Evolutionary conservation across 2,329 filamentous ascomycete genomes (phyloP).

Genomic region (Diaporthe nobilis): DNA sequence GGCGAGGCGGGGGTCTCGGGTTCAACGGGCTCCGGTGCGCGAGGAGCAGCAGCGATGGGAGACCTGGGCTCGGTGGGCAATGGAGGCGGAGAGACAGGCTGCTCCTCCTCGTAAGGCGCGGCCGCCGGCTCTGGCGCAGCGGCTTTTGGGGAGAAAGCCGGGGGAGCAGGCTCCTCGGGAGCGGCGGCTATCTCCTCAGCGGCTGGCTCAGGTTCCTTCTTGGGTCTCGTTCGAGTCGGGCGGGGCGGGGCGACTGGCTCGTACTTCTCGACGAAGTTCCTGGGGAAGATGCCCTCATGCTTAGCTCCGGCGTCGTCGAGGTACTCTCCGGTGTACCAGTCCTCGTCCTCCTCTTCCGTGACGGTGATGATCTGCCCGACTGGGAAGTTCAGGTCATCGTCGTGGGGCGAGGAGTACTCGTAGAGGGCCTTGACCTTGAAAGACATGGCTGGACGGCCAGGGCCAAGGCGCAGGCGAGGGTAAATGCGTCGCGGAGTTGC

Average conservation of each 20-base stretch:
- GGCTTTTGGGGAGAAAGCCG: slow-evolving; percentile 43
- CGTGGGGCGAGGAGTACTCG: slow-evolving; percentile 93
- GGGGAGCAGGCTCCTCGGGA: slow-evolving; percentile 46
- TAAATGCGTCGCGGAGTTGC: slow-evolving; percentile 26
- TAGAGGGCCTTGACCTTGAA: slow-evolving; percentile 98
- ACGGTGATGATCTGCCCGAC: slow-evolving; percentile 93
- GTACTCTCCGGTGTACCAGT: slow-evolving; percentile 95
- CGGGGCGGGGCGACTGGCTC: slow-evolving; percentile 92
- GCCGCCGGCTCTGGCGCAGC: slow-evolving; percentile 54
- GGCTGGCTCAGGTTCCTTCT: slow-evolving; percentile 66
- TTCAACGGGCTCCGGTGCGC: slow-evolving; percentile 57
- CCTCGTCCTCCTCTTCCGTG: slow-evolving; percentile 90
- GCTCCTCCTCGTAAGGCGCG: slow-evolving; percentile 53
- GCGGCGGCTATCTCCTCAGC: slow-evolving; percentile 44
- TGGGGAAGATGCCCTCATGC: slow-evolving; percentile 90
- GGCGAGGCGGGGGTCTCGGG: slow-evolving; percentile 53
- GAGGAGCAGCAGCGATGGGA: slow-evolving; percentile 49
- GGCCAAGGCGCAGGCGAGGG: slow-evolving; percentile 29
- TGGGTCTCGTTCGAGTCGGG: slow-evolving; percentile 80
- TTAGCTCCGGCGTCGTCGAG: slow-evolving; percentile 80
- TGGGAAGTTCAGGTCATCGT: slow-evolving; percentile 92
- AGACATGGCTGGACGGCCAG: slow-evolving; percentile 70
- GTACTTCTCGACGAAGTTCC: slow-evolving; percentile 97
- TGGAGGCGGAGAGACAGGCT: slow-evolving; percentile 49
- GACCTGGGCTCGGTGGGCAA: slow-evolving; percentile 47